phyloP scores from a whole-genome alignment of 1,284 basidiomycete species.

The Ustilago shanxiensis region DNA sequence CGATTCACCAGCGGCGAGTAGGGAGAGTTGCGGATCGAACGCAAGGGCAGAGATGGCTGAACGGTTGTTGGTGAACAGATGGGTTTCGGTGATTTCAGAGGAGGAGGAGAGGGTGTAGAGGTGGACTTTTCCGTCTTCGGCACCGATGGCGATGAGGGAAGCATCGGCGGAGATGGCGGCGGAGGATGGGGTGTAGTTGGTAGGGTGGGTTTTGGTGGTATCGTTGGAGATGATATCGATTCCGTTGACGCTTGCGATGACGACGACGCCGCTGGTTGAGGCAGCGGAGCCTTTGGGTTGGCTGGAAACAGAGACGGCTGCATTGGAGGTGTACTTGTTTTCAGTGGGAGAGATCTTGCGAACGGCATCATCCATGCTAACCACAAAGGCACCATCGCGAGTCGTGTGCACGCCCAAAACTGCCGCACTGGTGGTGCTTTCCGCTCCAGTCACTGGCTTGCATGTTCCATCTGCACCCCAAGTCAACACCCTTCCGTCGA shows the following conservation, averaged over 20 bases:
- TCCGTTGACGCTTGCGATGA: conserved; percentile 78
- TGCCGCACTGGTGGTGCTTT: conserved; percentile 79
- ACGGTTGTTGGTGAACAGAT: conserved; percentile 76
- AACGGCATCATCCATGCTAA: conserved; percentile 59
- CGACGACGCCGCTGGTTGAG: conserved; percentile 71
- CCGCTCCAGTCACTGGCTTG: conserved; percentile 73
- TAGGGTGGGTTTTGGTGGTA: conserved; percentile 40
- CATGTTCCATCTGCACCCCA: conserved; percentile 72
- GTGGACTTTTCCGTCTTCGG: conserved; percentile 71
- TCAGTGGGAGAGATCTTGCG: conserved; percentile 25
- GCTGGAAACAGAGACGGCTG: conserved; percentile 71
- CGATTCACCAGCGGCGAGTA: conserved; percentile 79
- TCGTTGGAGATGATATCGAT: conserved; percentile 75
- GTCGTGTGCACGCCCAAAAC: conserved; percentile 76
- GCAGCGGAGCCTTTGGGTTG: conserved; percentile 77
- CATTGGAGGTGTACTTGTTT: conserved; percentile 26
- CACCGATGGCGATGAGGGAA: conserved; percentile 78
- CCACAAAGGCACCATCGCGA: conserved; percentile 32
- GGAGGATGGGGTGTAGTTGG: conserved; percentile 43
- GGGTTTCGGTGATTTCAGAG: conserved; percentile 12
- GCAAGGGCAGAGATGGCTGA: conserved; percentile 78
- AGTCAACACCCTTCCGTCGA: conserved; percentile 83
- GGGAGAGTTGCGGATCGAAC: conserved; percentile 82
- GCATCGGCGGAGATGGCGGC: conserved; percentile 74
- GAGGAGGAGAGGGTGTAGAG: conserved; percentile 42